phyloP scores from a whole-genome alignment of 805 yeast genomes.

The Brettanomyces sp. region DNA sequence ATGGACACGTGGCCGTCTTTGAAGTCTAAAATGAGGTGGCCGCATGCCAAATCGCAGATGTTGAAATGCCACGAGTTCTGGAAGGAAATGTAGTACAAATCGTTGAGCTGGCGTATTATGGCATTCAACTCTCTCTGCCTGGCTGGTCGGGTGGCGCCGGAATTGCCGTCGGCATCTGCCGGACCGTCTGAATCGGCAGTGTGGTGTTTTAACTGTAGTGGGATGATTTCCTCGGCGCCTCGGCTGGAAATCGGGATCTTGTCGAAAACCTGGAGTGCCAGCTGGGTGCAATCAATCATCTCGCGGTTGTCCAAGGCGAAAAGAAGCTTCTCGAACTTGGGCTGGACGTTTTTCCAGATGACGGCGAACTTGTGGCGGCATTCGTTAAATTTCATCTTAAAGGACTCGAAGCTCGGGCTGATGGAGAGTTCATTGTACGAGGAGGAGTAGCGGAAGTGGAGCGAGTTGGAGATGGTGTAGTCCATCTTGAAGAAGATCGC shows the following conservation, averaged over 20 bases:
- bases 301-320: slow-evolving; percentile 32
- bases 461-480: slow-evolving; percentile 61
- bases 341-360: slow-evolving; percentile 52
- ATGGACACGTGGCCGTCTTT: slow-evolving; percentile 40
- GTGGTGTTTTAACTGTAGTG: slow-evolving; percentile 24
- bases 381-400: slow-evolving; percentile 52
- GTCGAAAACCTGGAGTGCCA: slow-evolving; percentile 55
- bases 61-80: slow-evolving; percentile 74
- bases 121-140: slow-evolving; percentile 32
- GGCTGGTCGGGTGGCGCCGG: slow-evolving; percentile 30
- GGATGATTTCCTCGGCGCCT: slow-evolving; percentile 24
- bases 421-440: slow-evolving; percentile 61
- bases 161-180: slow-evolving; percentile 27
- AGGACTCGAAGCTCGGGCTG: slow-evolving; percentile 54
- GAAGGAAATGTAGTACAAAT: slow-evolving; percentile 53
- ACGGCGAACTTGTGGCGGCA: slow-evolving; percentile 53
- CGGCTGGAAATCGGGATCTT: slow-evolving; percentile 43
- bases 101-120: slow-evolving; percentile 42
- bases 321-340: slow-evolving; percentile 35
- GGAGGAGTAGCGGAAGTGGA: slow-evolving; percentile 63
- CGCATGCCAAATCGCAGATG: slow-evolving; percentile 51
- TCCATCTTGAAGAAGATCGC: slow-evolving; percentile 61
- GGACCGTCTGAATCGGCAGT: slow-evolving; percentile 32
- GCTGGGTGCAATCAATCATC: slow-evolving; percentile 37
- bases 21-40: slow-evolving; percentile 35